phyloP scores from a whole-genome alignment of 805 yeast genomes.

The Starmerella cellae region DNA sequence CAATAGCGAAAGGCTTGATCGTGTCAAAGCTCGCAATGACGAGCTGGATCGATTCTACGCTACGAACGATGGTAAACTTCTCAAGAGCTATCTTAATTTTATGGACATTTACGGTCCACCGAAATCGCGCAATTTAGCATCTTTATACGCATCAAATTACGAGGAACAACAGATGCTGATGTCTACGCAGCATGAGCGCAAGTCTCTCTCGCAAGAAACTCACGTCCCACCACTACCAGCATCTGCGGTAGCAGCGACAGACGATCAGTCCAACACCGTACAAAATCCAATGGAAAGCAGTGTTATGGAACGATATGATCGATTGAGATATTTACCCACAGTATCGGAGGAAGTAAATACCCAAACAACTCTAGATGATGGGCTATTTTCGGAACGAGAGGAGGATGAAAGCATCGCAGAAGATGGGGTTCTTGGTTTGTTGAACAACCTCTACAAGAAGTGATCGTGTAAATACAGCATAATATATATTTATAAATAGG shows the following conservation, averaged over 20 bases:
- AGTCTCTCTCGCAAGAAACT: neutral
- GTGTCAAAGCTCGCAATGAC: slow-evolving; percentile 28
- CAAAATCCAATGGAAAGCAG: slow-evolving; percentile 20
- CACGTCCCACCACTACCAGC: neutral
- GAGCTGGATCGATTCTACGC: slow-evolving; percentile 31
- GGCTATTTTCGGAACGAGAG: slow-evolving; percentile 9
- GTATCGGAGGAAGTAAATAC: slow-evolving; percentile 11
- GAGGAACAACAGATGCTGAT: neutral
- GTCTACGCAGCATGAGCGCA: neutral
- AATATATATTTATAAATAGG: neutral
- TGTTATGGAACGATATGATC: slow-evolving; percentile 26
- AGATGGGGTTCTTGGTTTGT: slow-evolving; percentile 60
- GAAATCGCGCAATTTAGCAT: slow-evolving; percentile 4
- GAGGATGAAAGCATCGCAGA: slow-evolving; percentile 27
- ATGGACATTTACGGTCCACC: slow-evolving; percentile 59
- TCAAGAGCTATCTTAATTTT: slow-evolving; percentile 77
- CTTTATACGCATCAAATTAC: slow-evolving; percentile 2
- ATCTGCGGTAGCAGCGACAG: too few relatives aligned
- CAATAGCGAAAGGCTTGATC: slow-evolving; percentile 47
- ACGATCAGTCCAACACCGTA: too few relatives aligned
- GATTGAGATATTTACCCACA: slow-evolving; percentile 13
- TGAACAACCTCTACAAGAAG: slow-evolving; percentile 62
- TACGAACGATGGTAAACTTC: slow-evolving; percentile 69
- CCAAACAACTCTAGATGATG: slow-evolving; percentile 2
- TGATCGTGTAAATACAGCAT: neutral